phyloP scores from a whole-genome alignment of 2,329 filamentous ascomycete species.

The Alternaria sp. region DNA sequence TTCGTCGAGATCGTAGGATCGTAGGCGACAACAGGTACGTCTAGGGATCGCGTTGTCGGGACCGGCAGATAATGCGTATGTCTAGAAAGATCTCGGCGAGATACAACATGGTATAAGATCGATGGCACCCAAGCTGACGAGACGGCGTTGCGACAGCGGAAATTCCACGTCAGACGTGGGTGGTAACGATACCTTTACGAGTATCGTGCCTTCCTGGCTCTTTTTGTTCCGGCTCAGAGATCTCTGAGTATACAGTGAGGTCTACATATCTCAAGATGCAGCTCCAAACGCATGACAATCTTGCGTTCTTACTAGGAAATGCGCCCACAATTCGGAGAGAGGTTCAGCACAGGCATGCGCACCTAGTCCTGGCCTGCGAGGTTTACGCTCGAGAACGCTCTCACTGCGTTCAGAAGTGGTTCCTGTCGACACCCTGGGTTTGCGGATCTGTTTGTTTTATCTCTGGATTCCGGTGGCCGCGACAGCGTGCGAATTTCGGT shows the following conservation, averaged over 20 bases:
- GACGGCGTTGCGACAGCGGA: neutral
- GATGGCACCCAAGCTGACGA: neutral
- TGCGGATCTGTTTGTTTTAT: neutral
- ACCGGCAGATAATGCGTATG: neutral
- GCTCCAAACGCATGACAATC: neutral
- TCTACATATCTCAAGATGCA: neutral
- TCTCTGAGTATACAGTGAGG: neutral
- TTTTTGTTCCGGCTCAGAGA: neutral
- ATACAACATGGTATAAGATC: neutral
- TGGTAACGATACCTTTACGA: neutral
- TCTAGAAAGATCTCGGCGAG: neutral
- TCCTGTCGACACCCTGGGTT: neutral
- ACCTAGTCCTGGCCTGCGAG: neutral
- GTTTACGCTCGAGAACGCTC: neutral
- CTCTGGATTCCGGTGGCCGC: neutral
- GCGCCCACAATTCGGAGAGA: neutral
- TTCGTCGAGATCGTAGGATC: neutral
- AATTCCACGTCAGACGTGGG: neutral
- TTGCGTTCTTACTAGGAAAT: neutral
- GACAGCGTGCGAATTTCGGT: neutral
- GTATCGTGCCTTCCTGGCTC: neutral
- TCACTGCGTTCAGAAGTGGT: neutral
- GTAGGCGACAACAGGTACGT: neutral
- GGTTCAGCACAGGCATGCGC: neutral
- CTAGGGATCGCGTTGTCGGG: neutral